Percentiles rank a stretch among this genome's conserved stretches.
Evolutionary conservation across 2,329 filamentous ascomycete genomes (phyloP).

Genomic region (Basipetospora chlamydospora): DNA sequence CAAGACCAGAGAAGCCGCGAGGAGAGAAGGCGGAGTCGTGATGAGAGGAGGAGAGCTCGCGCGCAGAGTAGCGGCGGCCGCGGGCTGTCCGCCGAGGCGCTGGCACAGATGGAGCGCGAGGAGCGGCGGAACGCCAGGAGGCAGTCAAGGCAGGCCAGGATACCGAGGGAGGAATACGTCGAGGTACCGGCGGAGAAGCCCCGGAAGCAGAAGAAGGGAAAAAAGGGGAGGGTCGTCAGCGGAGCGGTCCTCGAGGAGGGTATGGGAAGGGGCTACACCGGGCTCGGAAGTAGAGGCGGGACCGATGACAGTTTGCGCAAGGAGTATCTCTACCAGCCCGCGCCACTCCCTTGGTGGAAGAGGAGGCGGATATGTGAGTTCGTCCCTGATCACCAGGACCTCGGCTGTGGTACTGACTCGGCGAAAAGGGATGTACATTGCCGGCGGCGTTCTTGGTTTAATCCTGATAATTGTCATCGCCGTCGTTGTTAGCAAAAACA

Average conservation of each 20-base stretch:
- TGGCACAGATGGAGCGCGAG: conserved; percentile 47
- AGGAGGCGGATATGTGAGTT: conserved; percentile 6
- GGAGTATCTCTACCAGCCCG: conserved; percentile 14
- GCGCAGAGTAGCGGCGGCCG: conserved; percentile 8
- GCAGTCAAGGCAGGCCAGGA: conserved; percentile 23
- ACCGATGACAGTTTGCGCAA: conserved; percentile 36
- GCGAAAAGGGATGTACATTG: conserved; percentile 38
- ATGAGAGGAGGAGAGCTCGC: conserved; percentile 10
- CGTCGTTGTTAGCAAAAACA: conserved; percentile 44
- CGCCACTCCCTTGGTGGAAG: conserved; percentile 5
- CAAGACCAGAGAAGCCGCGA: conserved; percentile 16
- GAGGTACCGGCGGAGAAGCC: conserved; percentile 9
- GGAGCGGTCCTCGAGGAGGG: conserved; percentile 58
- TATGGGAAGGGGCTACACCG: conserved; percentile 30
- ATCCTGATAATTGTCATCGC: conserved; percentile 55
- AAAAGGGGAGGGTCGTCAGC: conserved; percentile 51
- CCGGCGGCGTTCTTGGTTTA: conserved; percentile 37
- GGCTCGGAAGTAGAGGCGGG: conserved; percentile 29
- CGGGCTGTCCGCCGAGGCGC: conserved; percentile 34
- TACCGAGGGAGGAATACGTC: conserved; percentile 19
- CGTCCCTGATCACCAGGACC: no score
- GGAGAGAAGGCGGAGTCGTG: conserved; percentile 13
- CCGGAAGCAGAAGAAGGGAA: conserved; percentile 14
- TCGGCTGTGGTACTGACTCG: no score
- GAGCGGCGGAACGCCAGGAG: conserved; percentile 38